Conservation (phyloP, 179 eudicot genomes). For the Actinidia chinensis region DNA sequence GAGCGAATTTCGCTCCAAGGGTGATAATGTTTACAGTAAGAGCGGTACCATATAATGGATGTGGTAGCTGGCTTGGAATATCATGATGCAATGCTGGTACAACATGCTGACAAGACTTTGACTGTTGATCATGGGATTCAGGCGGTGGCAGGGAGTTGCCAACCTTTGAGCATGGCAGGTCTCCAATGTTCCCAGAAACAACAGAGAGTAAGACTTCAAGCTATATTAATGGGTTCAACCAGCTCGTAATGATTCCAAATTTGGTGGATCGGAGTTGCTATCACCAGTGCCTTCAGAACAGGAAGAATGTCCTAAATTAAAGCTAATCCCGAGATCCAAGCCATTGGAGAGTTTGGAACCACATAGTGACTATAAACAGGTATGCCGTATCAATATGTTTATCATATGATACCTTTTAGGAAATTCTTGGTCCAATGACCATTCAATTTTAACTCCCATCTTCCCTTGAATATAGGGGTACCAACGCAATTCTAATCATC, state of each 20-base stretch:
- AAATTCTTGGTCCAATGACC: background rate
- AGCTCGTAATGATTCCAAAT: conserved; percentile 30
- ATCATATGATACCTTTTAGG: background rate
- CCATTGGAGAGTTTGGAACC: conserved; percentile 59
- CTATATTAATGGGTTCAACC: conserved; percentile 41
- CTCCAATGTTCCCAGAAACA: conserved; percentile 36
- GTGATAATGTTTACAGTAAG: conserved; percentile 23
- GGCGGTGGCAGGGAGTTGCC: conserved; percentile 43
- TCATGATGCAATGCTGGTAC: conserved; percentile 35
- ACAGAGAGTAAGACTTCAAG: conserved; percentile 37
- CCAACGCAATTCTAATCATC: conserved; percentile 35
- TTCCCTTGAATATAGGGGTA: conserved; percentile 32
- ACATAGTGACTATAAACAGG: conserved; percentile 53
- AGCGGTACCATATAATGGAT: conserved; percentile 29
- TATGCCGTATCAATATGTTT: conserved; percentile 17
- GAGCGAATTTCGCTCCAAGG: conserved; percentile 32
- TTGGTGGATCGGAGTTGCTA: conserved; percentile 35
- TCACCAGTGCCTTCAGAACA: conserved; percentile 37
- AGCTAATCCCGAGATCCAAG: conserved; percentile 77
- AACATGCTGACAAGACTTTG: conserved; percentile 52
- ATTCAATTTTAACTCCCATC: background rate
- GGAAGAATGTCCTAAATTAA: conserved; percentile 69
- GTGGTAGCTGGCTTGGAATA: conserved; percentile 36
- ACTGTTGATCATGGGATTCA: conserved; percentile 40
- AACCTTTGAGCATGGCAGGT: conserved; percentile 37